These are phyloP conservation scores for Inga oerstediana DNA, from an alignment of 306 rosid species.

Conservation along the genomic window DNA sequence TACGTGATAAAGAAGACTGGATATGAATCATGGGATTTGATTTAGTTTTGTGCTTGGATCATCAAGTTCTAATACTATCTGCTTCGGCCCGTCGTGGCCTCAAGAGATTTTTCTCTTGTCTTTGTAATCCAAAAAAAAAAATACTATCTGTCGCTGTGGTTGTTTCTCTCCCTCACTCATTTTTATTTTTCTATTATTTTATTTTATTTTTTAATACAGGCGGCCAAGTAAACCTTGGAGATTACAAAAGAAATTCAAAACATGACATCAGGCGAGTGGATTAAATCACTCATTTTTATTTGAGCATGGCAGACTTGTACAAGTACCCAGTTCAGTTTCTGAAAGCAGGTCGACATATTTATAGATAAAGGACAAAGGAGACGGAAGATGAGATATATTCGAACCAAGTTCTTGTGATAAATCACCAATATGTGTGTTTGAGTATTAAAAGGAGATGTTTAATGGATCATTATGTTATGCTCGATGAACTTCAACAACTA, in stretches of 20 bases:
- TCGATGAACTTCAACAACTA: too few species aligned
- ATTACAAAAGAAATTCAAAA: too few species aligned
- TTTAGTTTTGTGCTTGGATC: neutral
- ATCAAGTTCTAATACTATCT: constrained; percentile 26
- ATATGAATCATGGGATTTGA: neutral
- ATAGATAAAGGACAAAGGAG: neutral
- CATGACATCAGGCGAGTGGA: too few species aligned
- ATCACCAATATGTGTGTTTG: too few species aligned
- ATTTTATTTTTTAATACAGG: too few species aligned
- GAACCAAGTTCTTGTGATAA: neutral
- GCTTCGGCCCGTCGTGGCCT: too few species aligned
- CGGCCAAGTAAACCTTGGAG: too few species aligned
- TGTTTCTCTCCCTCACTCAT: constrained; percentile 29
- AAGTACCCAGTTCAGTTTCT: neutral
- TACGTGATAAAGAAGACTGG: constrained; percentile 11
- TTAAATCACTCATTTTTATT: neutral
- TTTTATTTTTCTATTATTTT: neutral
- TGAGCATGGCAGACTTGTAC: neutral
- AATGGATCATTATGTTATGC: too few species aligned
- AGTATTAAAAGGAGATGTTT: too few species aligned
- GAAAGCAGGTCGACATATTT: constrained; percentile 24
- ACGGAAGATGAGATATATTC: constrained; percentile 59
- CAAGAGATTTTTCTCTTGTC: too few species aligned
- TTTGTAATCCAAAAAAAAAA: too few species aligned
- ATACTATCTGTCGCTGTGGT: constrained; percentile 1